phyloP scores from a whole-genome alignment of 495 filamentous ascomycete genomes.

The Trypethelium eluteriae region DNA sequence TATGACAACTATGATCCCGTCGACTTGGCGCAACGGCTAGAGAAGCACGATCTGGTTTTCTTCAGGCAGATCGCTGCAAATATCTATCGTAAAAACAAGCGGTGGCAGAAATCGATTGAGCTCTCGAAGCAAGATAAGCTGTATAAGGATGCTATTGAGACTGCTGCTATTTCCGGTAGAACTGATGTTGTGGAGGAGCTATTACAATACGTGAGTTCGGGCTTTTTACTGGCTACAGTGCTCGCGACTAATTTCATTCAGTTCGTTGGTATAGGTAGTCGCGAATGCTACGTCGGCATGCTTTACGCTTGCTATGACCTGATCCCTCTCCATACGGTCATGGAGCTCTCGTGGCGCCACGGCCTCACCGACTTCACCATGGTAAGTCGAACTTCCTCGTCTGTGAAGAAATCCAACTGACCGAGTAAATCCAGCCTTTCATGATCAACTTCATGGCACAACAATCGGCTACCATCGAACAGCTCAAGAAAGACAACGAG shows the following conservation, averaged over 20 bases:
- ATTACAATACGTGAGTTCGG: conserved; percentile 80
- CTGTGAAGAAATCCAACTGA: conserved; percentile 16
- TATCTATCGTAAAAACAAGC: conserved; percentile 99
- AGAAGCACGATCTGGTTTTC: conserved; percentile 96
- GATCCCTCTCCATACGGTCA: conserved; percentile 79
- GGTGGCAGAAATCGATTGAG: conserved; percentile 99
- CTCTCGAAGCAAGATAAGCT: conserved; percentile 98
- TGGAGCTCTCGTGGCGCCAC: conserved; percentile 96
- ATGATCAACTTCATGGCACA: conserved; percentile 97
- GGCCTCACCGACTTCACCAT: conserved; percentile 95
- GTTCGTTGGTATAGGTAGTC: conserved; percentile 99
- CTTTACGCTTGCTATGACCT: conserved; percentile 98
- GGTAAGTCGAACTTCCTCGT: conserved; percentile 34
- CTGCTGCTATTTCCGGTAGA: conserved; percentile 89
- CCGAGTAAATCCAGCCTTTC: conserved; percentile 52
- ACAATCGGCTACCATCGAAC: conserved; percentile 76
- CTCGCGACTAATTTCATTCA: conserved; percentile 36
- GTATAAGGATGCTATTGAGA: conserved; percentile 99
- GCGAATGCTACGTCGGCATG: conserved; percentile 99
- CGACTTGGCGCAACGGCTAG: conserved; percentile 86
- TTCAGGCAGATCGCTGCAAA: conserved; percentile 97
- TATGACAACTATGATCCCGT: conserved; percentile 98
- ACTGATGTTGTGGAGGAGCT: conserved; percentile 89
- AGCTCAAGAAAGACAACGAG: conserved; percentile 92
- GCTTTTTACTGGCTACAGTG: conserved; percentile 11